A percentile compares a stretch with the other conserved stretches of the same genome.
Conservation (phyloP, 306 rosid genomes). For the Gynostemma pentaphyllum region DNA sequence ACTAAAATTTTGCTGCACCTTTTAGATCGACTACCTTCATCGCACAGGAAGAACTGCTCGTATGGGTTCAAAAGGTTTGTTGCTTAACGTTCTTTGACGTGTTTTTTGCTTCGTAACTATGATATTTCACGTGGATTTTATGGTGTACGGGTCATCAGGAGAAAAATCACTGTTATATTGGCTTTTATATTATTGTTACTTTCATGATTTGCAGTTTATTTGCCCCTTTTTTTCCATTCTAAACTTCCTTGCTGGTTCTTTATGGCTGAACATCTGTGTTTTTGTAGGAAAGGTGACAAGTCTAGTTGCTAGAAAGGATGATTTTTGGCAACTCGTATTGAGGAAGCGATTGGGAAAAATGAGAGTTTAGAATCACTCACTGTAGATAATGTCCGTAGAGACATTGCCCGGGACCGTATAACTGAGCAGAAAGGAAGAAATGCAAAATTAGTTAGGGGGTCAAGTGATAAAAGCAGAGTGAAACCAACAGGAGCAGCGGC, state of each 20-base stretch:
- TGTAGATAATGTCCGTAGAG: slow-evolving; percentile 51
- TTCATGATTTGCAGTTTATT: background rate
- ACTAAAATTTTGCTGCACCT: background rate
- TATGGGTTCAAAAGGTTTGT: slow-evolving; percentile 86
- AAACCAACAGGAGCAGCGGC: slow-evolving; percentile 11
- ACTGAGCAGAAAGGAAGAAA: slow-evolving; percentile 42
- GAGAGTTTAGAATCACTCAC: slow-evolving; percentile 86
- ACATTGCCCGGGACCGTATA: slow-evolving; percentile 45
- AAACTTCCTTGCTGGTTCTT: background rate
- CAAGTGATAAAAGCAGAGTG: slow-evolving; percentile 25
- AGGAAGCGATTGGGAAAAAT: slow-evolving; percentile 80
- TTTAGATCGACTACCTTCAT: slow-evolving; percentile 86
- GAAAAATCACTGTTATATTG: background rate
- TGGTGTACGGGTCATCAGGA: background rate
- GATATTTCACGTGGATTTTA: background rate
- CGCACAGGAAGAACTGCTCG: slow-evolving; percentile 98
- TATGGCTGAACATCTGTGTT: background rate
- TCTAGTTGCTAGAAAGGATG: slow-evolving; percentile 64
- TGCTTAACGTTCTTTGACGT: background rate
- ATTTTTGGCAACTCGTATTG: slow-evolving; percentile 57
- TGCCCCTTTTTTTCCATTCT: background rate
- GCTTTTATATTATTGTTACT: no score
- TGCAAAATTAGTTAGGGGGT: slow-evolving; percentile 25
- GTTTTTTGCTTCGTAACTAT: background rate
- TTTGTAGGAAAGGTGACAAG: slow-evolving; percentile 90